Conservation (phyloP, 352 stramenopile genomes). For the Globisporangium middletonii region DNA sequence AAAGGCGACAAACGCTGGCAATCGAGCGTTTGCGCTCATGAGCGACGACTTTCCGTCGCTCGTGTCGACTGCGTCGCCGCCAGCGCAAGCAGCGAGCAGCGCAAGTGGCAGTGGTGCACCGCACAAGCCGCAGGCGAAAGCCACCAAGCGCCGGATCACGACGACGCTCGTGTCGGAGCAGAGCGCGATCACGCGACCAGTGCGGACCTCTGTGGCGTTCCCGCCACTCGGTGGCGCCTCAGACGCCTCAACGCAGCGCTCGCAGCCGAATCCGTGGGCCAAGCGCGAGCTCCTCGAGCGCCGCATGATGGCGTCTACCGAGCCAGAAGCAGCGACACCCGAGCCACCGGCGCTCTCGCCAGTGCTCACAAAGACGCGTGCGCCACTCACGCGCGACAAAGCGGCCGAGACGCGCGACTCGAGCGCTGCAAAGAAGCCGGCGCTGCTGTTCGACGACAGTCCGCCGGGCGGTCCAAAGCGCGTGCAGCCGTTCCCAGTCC, state of each 20-base stretch:
- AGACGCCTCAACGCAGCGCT: not conserved
- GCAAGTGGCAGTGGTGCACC: not conserved
- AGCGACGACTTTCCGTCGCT: conserved; percentile 32
- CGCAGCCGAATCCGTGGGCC: conserved; percentile 21
- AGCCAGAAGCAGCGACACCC: not conserved
- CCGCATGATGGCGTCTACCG: conserved; percentile 23
- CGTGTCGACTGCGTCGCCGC: not conserved
- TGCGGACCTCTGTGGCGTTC: conserved; percentile 25
- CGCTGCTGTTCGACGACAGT: conserved; percentile 6
- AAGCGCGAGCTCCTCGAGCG: conserved; percentile 44
- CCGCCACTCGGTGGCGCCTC: conserved; percentile 13
- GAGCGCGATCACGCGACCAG: conserved; percentile 19
- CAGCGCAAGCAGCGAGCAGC: not conserved
- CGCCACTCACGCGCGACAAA: not conserved
- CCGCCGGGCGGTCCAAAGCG: conserved; percentile 2
- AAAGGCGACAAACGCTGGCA: not conserved
- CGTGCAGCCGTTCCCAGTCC: conserved; percentile 7
- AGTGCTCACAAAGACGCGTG: not conserved
- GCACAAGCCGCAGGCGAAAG: conserved; percentile 11
- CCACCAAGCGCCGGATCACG: conserved; percentile 36
- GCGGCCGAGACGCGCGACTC: not conserved
- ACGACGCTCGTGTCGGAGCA: conserved; percentile 35
- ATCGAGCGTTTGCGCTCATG: conserved; percentile 18
- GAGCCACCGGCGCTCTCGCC: conserved; percentile 2
- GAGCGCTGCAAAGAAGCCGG: not conserved